Percentiles rank a stretch among this genome's conserved stretches.
phyloP scores from a whole-genome alignment of 2,329 filamentous ascomycete species.

The Bipolaris cookei region DNA sequence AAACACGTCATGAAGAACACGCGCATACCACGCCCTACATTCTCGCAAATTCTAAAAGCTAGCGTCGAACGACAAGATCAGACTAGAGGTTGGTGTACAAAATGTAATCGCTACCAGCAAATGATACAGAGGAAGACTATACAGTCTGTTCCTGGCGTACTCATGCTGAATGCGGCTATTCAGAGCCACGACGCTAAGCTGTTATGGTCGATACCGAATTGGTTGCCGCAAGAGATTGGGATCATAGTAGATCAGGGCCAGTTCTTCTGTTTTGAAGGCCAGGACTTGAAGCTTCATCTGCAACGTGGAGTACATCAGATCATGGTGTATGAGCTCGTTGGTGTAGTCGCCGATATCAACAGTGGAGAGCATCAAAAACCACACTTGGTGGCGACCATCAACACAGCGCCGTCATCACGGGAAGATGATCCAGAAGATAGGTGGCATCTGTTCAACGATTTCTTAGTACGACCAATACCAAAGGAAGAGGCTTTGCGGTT shows the following conservation, averaged over 20 bases:
- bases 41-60: constrained; percentile 89
- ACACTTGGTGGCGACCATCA: constrained; percentile 89
- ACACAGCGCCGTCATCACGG: constrained; percentile 73
- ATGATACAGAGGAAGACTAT: constrained; percentile 85
- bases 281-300: constrained; percentile 81
- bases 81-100: constrained; percentile 89
- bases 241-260: constrained; percentile 90
- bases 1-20: constrained; percentile 62
- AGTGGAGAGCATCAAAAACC: constrained; percentile 83
- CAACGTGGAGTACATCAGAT: constrained; percentile 81
- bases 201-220: constrained; percentile 87
- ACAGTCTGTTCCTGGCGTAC: constrained; percentile 78
- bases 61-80: constrained; percentile 90
- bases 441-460: constrained; percentile 99
- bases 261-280: constrained; percentile 92
- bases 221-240: constrained; percentile 92
- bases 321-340: constrained; percentile 88
- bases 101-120: constrained; percentile 88
- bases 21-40: constrained; percentile 64
- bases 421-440: constrained; percentile 67
- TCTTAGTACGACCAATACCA: constrained; percentile 81
- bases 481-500: constrained; percentile 87
- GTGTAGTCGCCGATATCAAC: constrained; percentile 88
- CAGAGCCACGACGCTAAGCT: constrained; percentile 75
- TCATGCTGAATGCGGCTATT: constrained; percentile 83